Percentiles rank a stretch among this genome's conserved stretches.
Conservation (phyloP, 768 basidiomycete species). For the Gautieria morchelliformis region DNA sequence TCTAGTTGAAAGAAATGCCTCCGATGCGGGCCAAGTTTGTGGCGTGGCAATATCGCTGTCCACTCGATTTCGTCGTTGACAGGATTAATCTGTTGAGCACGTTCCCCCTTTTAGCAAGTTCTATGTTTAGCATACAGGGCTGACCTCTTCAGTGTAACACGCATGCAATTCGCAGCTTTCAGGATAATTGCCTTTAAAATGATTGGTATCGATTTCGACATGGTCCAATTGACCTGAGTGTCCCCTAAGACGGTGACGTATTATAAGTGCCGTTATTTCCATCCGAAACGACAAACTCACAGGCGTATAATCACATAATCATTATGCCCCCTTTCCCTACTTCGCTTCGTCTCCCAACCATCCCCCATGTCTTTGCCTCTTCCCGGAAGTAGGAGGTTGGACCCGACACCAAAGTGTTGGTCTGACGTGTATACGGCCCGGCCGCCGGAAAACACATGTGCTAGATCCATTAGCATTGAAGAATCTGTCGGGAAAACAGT, state of each 20-base stretch:
- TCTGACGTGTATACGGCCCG: conserved; percentile 79
- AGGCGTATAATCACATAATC: conserved; percentile 90
- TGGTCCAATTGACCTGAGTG: conserved; percentile 61
- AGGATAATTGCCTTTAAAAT: conserved; percentile 96
- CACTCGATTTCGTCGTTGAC: conserved; percentile 43
- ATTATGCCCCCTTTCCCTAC: conserved; percentile 65
- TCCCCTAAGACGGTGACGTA: conserved; percentile 40
- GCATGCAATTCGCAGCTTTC: conserved; percentile 78
- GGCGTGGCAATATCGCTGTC: conserved; percentile 64
- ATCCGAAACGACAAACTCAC: conserved; percentile 35
- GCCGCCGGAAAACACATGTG: conserved; percentile 85
- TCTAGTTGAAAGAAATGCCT: conserved; percentile 85
- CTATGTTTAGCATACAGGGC: conserved; percentile 8
- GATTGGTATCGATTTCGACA: conserved; percentile 85
- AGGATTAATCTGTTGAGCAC: conserved; percentile 12
- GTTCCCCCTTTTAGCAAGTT: background rate
- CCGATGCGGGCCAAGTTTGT: conserved; percentile 79
- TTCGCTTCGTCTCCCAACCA: conserved; percentile 97
- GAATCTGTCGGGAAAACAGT: conserved; percentile 48
- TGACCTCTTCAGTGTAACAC: conserved; percentile 26
- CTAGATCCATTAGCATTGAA: conserved; percentile 63
- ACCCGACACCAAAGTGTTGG: conserved; percentile 90
- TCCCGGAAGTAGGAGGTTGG: conserved; percentile 87
- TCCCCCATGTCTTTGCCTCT: conserved; percentile 93
- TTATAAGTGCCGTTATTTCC: background rate